A percentile compares a stretch with the other conserved stretches of the same genome.
phyloP scores from a whole-genome alignment of 345 rosid genomes.

The Boechera retrofracta region DNA sequence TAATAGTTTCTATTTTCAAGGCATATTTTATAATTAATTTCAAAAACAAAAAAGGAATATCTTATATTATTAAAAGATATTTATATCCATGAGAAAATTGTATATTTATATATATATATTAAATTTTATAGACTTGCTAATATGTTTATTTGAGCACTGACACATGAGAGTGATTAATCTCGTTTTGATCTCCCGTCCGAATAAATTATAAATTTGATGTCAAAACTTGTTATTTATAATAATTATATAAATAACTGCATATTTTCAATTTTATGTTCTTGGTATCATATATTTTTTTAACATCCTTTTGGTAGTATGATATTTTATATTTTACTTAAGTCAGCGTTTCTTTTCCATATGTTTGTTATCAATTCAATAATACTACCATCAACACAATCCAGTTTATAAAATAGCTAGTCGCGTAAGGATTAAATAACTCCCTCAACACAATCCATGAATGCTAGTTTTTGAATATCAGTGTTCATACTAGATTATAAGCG shows the following conservation, averaged over 20 bases:
- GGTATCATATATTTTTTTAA: too few relatives aligned
- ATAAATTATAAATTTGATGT: not conserved
- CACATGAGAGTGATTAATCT: not conserved
- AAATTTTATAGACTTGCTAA: not conserved
- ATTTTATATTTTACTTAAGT: not conserved
- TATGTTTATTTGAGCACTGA: not conserved
- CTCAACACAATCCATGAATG: constrained; percentile 23
- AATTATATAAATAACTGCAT: not conserved
- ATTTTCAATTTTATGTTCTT: not conserved
- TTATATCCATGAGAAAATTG: not conserved
- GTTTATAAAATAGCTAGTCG: not conserved
- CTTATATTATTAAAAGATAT: not conserved
- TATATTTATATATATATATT: constrained; percentile 2
- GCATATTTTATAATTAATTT: not conserved
- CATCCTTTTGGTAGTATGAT: too few relatives aligned
- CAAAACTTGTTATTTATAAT: not conserved
- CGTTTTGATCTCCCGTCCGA: not conserved
- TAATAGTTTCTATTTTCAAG: constrained; percentile 38
- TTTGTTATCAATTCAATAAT: not conserved
- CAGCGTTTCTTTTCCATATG: not conserved
- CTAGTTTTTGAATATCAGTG: constrained; percentile 21
- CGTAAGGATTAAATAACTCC: constrained; percentile 16
- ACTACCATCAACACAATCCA: constrained; percentile 6
- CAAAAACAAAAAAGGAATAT: too few relatives aligned
- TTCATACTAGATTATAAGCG: constrained; percentile 25